Evolutionary conservation across 2,329 filamentous ascomycete genomes (phyloP).

Genomic region (Rutstroemia sp.): DNA sequence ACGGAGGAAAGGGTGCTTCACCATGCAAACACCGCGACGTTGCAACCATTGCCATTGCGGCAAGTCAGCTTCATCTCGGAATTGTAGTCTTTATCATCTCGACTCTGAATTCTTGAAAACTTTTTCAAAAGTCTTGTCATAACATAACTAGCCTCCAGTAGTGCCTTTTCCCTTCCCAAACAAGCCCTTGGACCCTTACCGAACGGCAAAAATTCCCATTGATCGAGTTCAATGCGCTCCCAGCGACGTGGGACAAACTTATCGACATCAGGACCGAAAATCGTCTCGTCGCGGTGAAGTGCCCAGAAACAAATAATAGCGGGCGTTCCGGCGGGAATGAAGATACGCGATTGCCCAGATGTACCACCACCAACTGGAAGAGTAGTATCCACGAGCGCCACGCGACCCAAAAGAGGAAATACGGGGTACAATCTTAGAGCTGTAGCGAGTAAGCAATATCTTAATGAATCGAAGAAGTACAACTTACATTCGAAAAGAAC

Average conservation of each 20-base stretch:
- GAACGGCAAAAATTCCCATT: background rate
- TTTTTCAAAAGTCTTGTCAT: background rate
- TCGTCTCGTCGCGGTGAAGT: background rate
- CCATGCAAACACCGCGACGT: background rate
- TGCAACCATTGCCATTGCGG: background rate
- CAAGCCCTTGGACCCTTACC: background rate
- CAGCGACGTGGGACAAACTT: background rate
- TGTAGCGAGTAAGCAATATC: background rate
- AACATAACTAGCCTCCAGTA: background rate
- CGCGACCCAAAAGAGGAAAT: background rate
- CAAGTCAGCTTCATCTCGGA: background rate
- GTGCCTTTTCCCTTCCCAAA: background rate
- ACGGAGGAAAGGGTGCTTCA: no score
- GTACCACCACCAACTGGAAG: background rate
- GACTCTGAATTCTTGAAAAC: background rate
- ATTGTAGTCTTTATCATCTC: background rate
- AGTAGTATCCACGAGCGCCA: background rate
- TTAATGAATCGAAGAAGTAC: no score
- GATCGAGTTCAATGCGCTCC: background rate
- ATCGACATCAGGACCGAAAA: background rate
- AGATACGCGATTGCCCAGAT: background rate
- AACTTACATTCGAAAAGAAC: background rate
- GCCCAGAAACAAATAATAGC: background rate
- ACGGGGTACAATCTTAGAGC: background rate
- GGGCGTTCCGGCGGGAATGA: background rate